Percentiles rank a stretch among this genome's conserved stretches.
Evolutionary conservation across 2,329 filamentous ascomycete genomes (phyloP).

Genomic region (Phyllosticta citrichinensis): DNA sequence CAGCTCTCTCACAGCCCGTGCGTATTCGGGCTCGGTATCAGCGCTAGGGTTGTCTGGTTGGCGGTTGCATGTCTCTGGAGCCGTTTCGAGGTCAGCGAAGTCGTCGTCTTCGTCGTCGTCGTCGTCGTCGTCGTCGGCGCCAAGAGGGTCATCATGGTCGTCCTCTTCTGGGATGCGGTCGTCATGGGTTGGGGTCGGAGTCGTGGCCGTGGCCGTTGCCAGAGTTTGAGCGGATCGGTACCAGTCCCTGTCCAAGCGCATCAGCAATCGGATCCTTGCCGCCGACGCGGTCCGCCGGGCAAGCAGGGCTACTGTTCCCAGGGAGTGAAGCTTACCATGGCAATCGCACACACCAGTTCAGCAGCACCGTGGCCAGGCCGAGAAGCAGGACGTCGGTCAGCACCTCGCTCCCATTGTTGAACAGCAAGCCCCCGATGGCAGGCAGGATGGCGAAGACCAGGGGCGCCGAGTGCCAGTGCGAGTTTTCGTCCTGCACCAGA

Average conservation of each 20-base stretch:
- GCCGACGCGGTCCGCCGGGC: background rate
- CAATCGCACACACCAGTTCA: conserved; percentile 85
- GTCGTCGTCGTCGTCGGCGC: conserved; percentile 15
- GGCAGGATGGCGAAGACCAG: conserved; percentile 76
- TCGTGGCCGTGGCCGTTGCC: background rate
- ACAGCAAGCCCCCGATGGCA: conserved; percentile 73
- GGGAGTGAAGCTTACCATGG: conserved; percentile 57
- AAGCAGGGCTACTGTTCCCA: background rate
- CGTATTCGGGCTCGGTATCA: conserved; percentile 17
- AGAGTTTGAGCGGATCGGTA: conserved; percentile 38
- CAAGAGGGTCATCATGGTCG: conserved; percentile 13
- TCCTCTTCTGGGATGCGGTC: conserved; percentile 22
- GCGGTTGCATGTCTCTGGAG: background rate
- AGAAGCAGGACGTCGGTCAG: conserved; percentile 79
- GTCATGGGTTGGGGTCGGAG: conserved; percentile 6
- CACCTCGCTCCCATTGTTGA: conserved; percentile 72
- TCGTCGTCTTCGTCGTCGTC: conserved; percentile 3
- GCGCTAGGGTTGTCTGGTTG: background rate
- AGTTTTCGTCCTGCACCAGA: conserved; percentile 42
- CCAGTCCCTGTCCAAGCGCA: conserved; percentile 35
- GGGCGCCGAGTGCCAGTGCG: conserved; percentile 70
- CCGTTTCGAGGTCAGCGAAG: conserved; percentile 1
- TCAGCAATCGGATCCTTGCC: background rate
- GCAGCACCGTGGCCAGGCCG: conserved; percentile 68
- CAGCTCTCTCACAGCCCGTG: conserved; percentile 51